A percentile compares a stretch with the other conserved stretches of the same genome.
phyloP scores from a whole-genome alignment of 352 stramenopile species.

The Globisporangium uncinulatum region DNA sequence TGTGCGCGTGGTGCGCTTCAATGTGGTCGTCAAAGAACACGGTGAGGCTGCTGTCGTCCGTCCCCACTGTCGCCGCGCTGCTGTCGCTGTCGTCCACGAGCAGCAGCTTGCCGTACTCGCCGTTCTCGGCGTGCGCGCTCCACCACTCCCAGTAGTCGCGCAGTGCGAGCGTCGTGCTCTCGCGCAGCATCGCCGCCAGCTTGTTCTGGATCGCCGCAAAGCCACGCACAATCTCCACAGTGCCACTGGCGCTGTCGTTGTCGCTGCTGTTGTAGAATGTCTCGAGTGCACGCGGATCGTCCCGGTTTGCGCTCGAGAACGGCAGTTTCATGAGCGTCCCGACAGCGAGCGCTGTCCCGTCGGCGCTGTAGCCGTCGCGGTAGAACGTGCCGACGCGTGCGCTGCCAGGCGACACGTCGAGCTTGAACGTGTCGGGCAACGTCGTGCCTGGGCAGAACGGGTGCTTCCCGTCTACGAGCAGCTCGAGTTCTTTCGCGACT shows the following conservation, averaged over 20 bases:
- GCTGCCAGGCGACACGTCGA: constrained; percentile 27
- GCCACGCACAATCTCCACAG: constrained; percentile 48
- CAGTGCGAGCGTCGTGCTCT: constrained; percentile 44
- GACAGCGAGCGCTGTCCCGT: constrained; percentile 54
- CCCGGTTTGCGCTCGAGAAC: constrained; percentile 38
- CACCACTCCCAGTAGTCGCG: constrained; percentile 87
- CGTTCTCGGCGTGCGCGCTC: constrained; percentile 69
- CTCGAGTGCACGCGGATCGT: constrained; percentile 16
- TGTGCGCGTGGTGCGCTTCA: constrained; percentile 64
- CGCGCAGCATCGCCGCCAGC: constrained; percentile 24
- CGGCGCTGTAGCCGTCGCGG: constrained; percentile 48
- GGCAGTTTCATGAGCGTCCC: constrained; percentile 58
- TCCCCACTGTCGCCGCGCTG: too few relatives aligned
- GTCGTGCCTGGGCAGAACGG: constrained; percentile 30
- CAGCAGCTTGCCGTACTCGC: constrained; percentile 75
- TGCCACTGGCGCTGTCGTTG: background rate
- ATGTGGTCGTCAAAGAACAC: constrained; percentile 85
- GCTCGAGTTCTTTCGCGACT: constrained; percentile 64
- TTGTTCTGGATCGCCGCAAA: constrained; percentile 46
- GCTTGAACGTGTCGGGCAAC: constrained; percentile 42
- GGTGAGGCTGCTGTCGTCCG: constrained; percentile 12
- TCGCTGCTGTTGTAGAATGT: constrained; percentile 28
- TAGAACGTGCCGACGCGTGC: constrained; percentile 61
- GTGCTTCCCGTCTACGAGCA: constrained; percentile 59
- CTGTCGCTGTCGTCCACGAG: constrained; percentile 26